A percentile compares a stretch with the other conserved stretches of the same genome.
Evolutionary conservation across 1,139 yeast genomes (phyloP).

Genomic region (Protomyces lactucae-debilis): DNA sequence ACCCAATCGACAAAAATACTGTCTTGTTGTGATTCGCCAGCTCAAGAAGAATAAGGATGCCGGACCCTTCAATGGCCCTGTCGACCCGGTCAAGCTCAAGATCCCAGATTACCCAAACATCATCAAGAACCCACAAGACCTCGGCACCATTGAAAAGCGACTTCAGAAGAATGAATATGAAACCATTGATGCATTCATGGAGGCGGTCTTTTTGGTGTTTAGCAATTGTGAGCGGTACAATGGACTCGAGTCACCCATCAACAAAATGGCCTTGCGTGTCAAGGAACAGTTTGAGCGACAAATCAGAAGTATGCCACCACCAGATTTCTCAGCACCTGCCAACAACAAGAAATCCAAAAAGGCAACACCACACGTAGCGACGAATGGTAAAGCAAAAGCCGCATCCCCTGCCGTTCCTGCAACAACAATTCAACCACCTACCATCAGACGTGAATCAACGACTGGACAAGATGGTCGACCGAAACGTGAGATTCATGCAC

Average conservation of each 20-base stretch:
- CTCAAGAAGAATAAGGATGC: constrained; percentile 90
- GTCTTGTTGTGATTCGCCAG: constrained; percentile 47
- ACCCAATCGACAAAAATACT: constrained; percentile 27
- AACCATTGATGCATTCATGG: constrained; percentile 60
- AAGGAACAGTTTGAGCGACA: constrained; percentile 93
- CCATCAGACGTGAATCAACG: constrained; percentile 59
- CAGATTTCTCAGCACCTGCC: constrained; percentile 32
- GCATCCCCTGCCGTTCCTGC: constrained; percentile 7
- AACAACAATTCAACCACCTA: constrained; percentile 38
- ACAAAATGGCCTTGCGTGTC: constrained; percentile 85
- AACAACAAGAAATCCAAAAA: constrained; percentile 34
- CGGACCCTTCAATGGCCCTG: constrained; percentile 82
- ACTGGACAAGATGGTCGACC: constrained; percentile 63
- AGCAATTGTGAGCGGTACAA: constrained; percentile 75
- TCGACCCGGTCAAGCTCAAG: constrained; percentile 78
- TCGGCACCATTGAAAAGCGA: constrained; percentile 83
- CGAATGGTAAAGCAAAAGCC: background rate
- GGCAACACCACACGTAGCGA: constrained; percentile 29
- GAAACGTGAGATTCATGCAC: constrained; percentile 93
- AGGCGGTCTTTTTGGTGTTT: constrained; percentile 83
- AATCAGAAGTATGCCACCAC: constrained; percentile 84
- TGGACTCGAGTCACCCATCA: constrained; percentile 75
- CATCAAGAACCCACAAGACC: constrained; percentile 86
- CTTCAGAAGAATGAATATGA: constrained; percentile 64
- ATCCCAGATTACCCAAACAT: constrained; percentile 86